phyloP scores from a whole-genome alignment of 163 green algal genomes.

The Chlorella variabilis region DNA sequence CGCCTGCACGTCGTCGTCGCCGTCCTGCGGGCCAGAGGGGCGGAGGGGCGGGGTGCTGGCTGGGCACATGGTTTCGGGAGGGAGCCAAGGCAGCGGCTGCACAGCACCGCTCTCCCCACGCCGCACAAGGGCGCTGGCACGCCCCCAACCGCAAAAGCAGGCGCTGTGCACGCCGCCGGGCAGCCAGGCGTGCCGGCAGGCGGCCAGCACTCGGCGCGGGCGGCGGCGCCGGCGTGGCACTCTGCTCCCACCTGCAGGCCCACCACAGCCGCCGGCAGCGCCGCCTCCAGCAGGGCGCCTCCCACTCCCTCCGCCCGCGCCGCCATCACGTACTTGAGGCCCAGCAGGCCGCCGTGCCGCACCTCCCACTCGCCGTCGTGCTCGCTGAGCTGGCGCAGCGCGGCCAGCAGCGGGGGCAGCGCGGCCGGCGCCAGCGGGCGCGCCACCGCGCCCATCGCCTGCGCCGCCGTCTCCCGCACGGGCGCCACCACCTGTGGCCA shows the following conservation, averaged over 20 bases:
- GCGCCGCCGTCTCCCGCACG: constrained; percentile 95
- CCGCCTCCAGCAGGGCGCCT: constrained; percentile 62
- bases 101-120: background rate
- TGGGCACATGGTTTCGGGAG: too few species aligned
- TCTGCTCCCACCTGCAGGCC: constrained; percentile 61
- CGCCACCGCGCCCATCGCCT: constrained; percentile 86
- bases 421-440: constrained; percentile 47
- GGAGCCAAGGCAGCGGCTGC: background rate
- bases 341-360: constrained; percentile 80
- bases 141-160: background rate
- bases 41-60: too few species aligned
- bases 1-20: constrained; percentile 90
- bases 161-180: too few species aligned
- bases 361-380: constrained; percentile 54
- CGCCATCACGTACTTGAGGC: constrained; percentile 93
- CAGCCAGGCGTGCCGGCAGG: too few species aligned
- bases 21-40: constrained; percentile 56
- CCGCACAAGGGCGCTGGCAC: background rate
- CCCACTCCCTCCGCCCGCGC: constrained; percentile 40
- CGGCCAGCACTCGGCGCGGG: too few species aligned
- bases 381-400: constrained; percentile 65
- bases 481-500: constrained; percentile 79
- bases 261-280: constrained; percentile 57
- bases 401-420: constrained; percentile 55
- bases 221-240: too few species aligned